Percentiles rank a stretch among this genome's conserved stretches.
phyloP scores from a whole-genome alignment of 805 yeast genomes.

The Lachancea nothofagi region DNA sequence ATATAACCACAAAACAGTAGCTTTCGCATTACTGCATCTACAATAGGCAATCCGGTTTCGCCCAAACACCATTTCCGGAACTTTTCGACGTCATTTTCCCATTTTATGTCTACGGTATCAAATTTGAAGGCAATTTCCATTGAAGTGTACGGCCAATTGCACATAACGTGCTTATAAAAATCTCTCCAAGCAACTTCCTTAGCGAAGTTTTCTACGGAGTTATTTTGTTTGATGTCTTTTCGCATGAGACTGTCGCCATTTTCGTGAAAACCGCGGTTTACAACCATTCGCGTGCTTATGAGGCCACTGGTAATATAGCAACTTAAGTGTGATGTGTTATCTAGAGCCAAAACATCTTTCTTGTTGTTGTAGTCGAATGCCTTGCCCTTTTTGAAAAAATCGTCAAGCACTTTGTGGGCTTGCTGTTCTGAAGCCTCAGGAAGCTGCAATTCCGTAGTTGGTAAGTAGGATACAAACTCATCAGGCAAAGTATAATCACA shows the following conservation, averaged over 20 bases:
- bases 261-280: conserved; percentile 31
- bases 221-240: conserved; percentile 27
- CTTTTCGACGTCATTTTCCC: conserved; percentile 39
- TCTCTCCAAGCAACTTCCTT: conserved; percentile 58
- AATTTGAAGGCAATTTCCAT: conserved; percentile 47
- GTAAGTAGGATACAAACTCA: conserved; percentile 17
- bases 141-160: conserved; percentile 45
- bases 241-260: conserved; percentile 21
- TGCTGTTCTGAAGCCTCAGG: conserved; percentile 20
- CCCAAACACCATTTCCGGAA: conserved; percentile 51
- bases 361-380: conserved; percentile 14
- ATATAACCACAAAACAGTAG: conserved; percentile 47
- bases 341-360: conserved; percentile 20
- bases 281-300: conserved; percentile 39
- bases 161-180: conserved; percentile 45
- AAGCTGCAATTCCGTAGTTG: conserved; percentile 8
- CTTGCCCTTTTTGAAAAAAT: conserved; percentile 14
- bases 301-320: conserved; percentile 44
- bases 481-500: conserved; percentile 17
- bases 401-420: conserved; percentile 17
- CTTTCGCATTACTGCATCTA: conserved; percentile 55
- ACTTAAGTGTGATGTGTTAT: conserved; percentile 39
- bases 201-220: conserved; percentile 40
- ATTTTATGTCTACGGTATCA: conserved; percentile 37
- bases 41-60: conserved; percentile 49